Conservation (phyloP, 768 basidiomycete genomes). For the Macrolepiota fuliginosa region DNA sequence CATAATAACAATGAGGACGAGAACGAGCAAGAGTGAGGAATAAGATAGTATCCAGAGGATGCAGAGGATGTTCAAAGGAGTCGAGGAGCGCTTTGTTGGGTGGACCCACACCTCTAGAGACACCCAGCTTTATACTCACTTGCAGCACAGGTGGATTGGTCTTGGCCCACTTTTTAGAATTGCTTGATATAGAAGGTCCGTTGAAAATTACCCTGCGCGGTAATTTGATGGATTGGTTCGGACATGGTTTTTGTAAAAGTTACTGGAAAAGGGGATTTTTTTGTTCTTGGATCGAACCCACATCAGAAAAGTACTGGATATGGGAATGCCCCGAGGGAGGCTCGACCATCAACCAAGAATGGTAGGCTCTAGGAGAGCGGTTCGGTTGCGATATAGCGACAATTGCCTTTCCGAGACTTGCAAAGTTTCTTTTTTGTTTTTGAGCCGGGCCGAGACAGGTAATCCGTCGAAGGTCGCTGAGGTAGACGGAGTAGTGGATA, state of each 20-base stretch:
- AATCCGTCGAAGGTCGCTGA: too few relatives aligned
- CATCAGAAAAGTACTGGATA: not conserved
- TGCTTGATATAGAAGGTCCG: not conserved
- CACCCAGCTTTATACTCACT: conserved; percentile 1
- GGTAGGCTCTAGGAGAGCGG: not conserved
- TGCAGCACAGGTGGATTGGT: conserved; percentile 6
- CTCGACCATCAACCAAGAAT: not conserved
- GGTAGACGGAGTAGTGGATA: too few relatives aligned
- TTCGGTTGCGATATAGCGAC: not conserved
- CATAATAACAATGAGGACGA: not conserved
- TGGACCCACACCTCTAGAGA: conserved; percentile 3
- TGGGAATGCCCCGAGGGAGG: not conserved
- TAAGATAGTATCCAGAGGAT: not conserved
- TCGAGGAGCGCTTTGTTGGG: not conserved
- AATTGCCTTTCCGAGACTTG: not conserved
- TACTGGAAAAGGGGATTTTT: not conserved
- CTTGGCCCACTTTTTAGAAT: not conserved
- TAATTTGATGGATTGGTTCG: conserved; percentile 10
- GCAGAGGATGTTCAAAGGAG: not conserved
- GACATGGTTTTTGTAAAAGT: conserved; percentile 6
- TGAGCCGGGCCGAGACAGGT: too few relatives aligned
- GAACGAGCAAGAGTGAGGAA: not conserved
- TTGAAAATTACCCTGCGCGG: not conserved
- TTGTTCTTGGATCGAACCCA: not conserved
- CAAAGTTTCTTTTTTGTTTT: conserved; percentile 1